These are phyloP conservation scores for Saccharata proteae DNA, from an alignment of 2,329 filamentous ascomycete genomes.

Conservation along the genomic window DNA sequence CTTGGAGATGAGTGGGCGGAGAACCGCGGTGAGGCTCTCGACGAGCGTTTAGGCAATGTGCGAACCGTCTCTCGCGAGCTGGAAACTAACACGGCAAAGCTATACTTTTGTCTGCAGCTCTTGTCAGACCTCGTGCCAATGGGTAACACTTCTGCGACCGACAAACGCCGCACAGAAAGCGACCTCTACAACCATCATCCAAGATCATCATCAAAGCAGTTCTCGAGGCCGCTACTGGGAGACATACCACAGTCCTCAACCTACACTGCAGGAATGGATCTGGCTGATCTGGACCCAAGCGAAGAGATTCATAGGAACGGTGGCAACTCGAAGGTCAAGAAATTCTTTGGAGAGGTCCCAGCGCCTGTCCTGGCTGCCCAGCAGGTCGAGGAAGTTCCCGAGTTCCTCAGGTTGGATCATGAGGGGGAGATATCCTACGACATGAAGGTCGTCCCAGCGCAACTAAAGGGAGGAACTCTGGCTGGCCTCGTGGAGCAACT, in stretches of 20 bases:
- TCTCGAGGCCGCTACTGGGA: conserved; percentile 40
- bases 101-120: conserved; percentile 77
- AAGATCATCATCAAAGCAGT: conserved; percentile 18
- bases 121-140: conserved; percentile 66
- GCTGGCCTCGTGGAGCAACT: conserved; percentile 86
- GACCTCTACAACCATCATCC: conserved; percentile 19
- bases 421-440: conserved; percentile 88
- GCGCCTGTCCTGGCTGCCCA: conserved; percentile 30
- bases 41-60: conserved; percentile 73
- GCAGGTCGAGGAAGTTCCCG: conserved; percentile 64
- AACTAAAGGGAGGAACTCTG: conserved; percentile 80
- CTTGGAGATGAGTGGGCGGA: conserved; percentile 93
- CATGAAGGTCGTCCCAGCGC: conserved; percentile 59
- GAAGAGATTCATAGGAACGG: conserved; percentile 27
- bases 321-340: conserved; percentile 36
- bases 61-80: conserved; percentile 65
- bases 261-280: conserved; percentile 45
- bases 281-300: conserved; percentile 16
- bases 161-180: conserved; percentile 30
- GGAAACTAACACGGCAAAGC: conserved; percentile 75
- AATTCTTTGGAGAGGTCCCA: conserved; percentile 41
- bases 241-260: conserved; percentile 50
- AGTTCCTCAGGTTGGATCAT: conserved; percentile 74
- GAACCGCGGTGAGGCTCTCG: conserved; percentile 76
- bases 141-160: conserved; percentile 17